These are phyloP conservation scores for Aspergillus ochraceus DNA, from an alignment of 2,329 filamentous ascomycete species.

Conservation along the genomic window DNA sequence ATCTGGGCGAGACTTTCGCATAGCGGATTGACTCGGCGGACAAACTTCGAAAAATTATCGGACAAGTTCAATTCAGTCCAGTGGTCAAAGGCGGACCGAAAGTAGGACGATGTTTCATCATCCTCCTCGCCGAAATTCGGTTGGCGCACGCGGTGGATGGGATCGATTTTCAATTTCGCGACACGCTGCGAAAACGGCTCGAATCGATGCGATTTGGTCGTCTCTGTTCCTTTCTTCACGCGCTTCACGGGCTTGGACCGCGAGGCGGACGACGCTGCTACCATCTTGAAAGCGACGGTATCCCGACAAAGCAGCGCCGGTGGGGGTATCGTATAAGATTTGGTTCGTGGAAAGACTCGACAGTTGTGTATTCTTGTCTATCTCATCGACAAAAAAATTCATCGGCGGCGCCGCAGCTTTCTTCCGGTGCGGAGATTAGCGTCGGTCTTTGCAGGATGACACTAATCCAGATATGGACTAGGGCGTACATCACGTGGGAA, in stretches of 20 bases:
- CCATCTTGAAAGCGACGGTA: constrained; percentile 36
- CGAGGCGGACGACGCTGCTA: constrained; percentile 61
- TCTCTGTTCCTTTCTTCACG: constrained; percentile 67
- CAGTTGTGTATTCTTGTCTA: constrained; percentile 14
- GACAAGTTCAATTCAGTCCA: constrained; percentile 93
- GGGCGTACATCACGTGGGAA: constrained; percentile 25
- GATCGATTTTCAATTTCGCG: constrained; percentile 88
- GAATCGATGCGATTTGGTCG: constrained; percentile 83
- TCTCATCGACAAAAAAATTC: constrained; percentile 39
- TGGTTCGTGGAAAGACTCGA: constrained; percentile 20
- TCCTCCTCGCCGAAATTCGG: constrained; percentile 77
- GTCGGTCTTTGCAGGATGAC: constrained; percentile 7
- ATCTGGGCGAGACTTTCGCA: constrained; percentile 91
- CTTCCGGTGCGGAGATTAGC: constrained; percentile 31
- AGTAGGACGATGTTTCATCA: constrained; percentile 78
- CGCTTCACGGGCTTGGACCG: constrained; percentile 69
- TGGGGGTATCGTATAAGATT: constrained; percentile 12
- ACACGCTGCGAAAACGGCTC: constrained; percentile 90
- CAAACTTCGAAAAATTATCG: constrained; percentile 74
- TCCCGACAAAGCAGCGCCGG: constrained; percentile 27
- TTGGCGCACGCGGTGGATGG: constrained; percentile 82
- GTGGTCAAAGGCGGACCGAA: constrained; percentile 76
- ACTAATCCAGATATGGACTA: constrained; percentile 12
- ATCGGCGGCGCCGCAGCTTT: constrained; percentile 31
- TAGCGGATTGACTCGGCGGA: constrained; percentile 70